Base-by-base conservation (phyloP, 176 grass and related monocot genomes). In the Musa schizocarpa region DNA sequence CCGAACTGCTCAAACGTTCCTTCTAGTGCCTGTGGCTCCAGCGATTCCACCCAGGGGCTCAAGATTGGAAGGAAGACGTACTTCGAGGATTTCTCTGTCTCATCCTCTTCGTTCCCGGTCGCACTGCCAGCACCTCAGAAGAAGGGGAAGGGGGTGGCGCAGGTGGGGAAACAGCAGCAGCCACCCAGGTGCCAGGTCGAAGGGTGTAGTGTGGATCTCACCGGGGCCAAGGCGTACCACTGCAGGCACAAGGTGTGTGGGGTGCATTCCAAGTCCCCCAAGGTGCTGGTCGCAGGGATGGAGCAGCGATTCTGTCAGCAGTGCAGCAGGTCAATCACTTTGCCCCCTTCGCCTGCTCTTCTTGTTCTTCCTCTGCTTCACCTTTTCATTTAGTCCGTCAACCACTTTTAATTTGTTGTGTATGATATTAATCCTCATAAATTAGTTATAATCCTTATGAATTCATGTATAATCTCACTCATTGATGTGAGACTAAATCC, bases 241-340 rank as follows among this genome's bases (percentile, higher is more conserved):
- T 91, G 89, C 72, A 76, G 85, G 69, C 89, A 91, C 79, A 91
- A 91, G 89, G 89, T 91, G 27, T 91, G 89, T 55, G 58, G 21
- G 14, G 80, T 73, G 65, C 89, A 91, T 77, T 85, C 89, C 80
- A 91, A 91, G 78, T 53, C 85, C 9, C 79, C 89, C 21, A 68
- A 54, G 59, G 89, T 91, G 71, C 62, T 87, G 54, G 85, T 91
- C 34, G 79, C 72, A 52, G 85, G 85, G 58, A 71, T 91, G 11
- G 85, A 87, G 79, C 89, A 91, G 82, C 73, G 89, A 54, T 91
- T 91, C 82, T 91, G 89, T 66, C 89, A 91, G 43, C 89, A 91
- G 78, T 91, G 89, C 81, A 91, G 89, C 89, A 91, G 89, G 89
- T 91, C 48, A 10, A 9, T 12, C n/a, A 19, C 22, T 64, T 12